phyloP scores from a whole-genome alignment of 352 stramenopile species.

The Globisporangium lucens region DNA sequence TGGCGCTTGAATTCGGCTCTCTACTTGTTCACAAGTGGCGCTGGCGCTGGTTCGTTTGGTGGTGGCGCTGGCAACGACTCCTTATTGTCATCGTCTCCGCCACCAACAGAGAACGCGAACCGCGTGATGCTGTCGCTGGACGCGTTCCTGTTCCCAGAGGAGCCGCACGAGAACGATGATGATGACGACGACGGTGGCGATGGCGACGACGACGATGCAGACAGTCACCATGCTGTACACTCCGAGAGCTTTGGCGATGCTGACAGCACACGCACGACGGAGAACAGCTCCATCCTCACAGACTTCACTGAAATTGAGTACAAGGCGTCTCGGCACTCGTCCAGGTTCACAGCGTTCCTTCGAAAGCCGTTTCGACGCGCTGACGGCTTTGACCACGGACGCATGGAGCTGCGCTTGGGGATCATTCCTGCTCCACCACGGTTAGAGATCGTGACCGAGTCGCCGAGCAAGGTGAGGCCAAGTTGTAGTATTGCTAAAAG shows the following conservation, averaged over 20 bases:
- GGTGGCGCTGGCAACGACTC: conserved; percentile 17
- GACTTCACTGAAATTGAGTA: conserved; percentile 54
- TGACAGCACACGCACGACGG: conserved; percentile 63
- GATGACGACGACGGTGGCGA: conserved; percentile 34
- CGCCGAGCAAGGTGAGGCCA: conserved; percentile 50
- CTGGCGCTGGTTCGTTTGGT: not conserved
- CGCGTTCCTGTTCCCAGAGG: conserved; percentile 37
- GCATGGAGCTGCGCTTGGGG: conserved; percentile 36
- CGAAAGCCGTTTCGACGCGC: conserved; percentile 63
- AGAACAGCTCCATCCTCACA: conserved; percentile 68
- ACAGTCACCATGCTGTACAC: conserved; percentile 66
- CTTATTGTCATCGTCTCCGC: not conserved
- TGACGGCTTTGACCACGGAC: conserved; percentile 46
- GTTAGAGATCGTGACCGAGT: conserved; percentile 46
- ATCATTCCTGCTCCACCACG: conserved; percentile 44
- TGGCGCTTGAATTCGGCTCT: conserved; percentile 12
- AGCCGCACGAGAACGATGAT: conserved; percentile 47
- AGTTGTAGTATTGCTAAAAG: not conserved
- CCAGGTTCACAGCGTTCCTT: conserved; percentile 55
- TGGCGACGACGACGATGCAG: conserved; percentile 50
- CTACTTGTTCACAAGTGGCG: conserved; percentile 4
- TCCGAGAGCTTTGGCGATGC: conserved; percentile 78
- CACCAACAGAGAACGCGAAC: not conserved
- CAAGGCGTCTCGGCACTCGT: conserved; percentile 49
- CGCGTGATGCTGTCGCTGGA: conserved; percentile 16